Base-by-base conservation (phyloP, 2,329 filamentous ascomycete species). In the Rosellinia necatrix region DNA sequence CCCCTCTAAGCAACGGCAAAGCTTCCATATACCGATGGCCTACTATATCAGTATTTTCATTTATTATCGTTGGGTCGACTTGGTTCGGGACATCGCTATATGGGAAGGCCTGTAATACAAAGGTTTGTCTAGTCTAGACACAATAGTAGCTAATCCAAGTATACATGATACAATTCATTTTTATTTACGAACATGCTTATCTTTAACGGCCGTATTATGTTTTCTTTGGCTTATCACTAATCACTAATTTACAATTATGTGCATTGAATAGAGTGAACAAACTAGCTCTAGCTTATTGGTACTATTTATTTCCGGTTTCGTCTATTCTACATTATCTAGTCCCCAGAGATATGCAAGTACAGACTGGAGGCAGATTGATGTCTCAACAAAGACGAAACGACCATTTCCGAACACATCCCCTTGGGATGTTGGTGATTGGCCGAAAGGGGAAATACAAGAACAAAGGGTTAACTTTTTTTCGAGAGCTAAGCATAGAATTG, bases 321-420 rank as follows among this genome's bases (percentile, higher is more conserved):
- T 59, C 34, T 27, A 38, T 29, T 38, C n/a, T n/a, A n/a, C n/a
- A n/a, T n/a, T n/a, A n/a, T n/a, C n/a, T n/a, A n/a, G n/a, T n/a
- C n/a, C n/a, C n/a, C n/a, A n/a, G n/a, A n/a, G n/a, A n/a, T n/a
- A n/a, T n/a, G n/a, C n/a, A n/a, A n/a, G n/a, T n/a, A n/a, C n/a
- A n/a, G n/a, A n/a, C n/a, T n/a, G n/a, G n/a, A n/a, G n/a, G n/a
- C n/a, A n/a, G n/a, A n/a, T n/a, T n/a, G n/a, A 47, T 59, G 55
- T 58, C 49, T 60, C 15, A 51, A 17, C 19, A 49, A 56, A 49
- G 35, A 55, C 30, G 27, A 38, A 22, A 50, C 13, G 15, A 5
- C n/a, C n/a, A 19, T 29, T 52, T 47, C 59, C 54, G 52, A 32
- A 60, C 58, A 47, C 57, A 57, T 58, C 53, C 4, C 43, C n/a